These are phyloP conservation scores for Helicocarpus griseus DNA, from an alignment of 2,329 filamentous ascomycete genomes.

Conservation along the genomic window DNA sequence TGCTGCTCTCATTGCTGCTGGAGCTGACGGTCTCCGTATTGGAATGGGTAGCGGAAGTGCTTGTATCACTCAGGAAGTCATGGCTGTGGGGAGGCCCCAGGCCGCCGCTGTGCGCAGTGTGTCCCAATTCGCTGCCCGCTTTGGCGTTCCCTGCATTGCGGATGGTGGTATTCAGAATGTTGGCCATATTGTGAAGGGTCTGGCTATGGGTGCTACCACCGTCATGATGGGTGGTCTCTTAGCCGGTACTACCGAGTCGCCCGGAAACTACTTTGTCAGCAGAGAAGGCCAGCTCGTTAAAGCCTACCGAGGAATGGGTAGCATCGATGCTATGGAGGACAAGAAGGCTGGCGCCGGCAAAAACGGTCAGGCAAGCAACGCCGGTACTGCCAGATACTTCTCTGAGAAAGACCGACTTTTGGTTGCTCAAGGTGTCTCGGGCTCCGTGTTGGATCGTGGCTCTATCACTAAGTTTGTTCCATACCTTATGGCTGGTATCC, in stretches of 20 bases:
- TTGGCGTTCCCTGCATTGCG: constrained; percentile 95
- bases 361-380: constrained; percentile 65
- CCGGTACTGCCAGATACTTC: constrained; percentile 95
- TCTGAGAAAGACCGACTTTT: constrained; percentile 91
- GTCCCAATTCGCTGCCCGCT: constrained; percentile 76
- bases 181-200: constrained; percentile 96
- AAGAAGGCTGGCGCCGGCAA: constrained; percentile 77
- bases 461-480: constrained; percentile 92
- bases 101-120: constrained; percentile 89
- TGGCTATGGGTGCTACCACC: constrained; percentile 84
- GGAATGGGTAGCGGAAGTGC: constrained; percentile 98
- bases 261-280: constrained; percentile 91
- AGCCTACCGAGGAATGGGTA: constrained; percentile 98
- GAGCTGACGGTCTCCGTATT: constrained; percentile 92
- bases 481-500: constrained; percentile 88
- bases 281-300: constrained; percentile 97
- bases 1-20: constrained; percentile 80
- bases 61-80: constrained; percentile 98
- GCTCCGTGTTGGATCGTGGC: constrained; percentile 48
- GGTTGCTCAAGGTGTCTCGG: constrained; percentile 93
- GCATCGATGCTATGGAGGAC: constrained; percentile 98
- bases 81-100: constrained; percentile 95
- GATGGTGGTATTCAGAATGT: constrained; percentile 98
- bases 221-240: constrained; percentile 99
- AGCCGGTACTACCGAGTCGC: constrained; percentile 93